Percentiles rank a stretch among this genome's conserved stretches.
Evolutionary conservation across 2,329 filamentous ascomycete genomes (phyloP).

Genomic region (Cladosporium sp.): DNA sequence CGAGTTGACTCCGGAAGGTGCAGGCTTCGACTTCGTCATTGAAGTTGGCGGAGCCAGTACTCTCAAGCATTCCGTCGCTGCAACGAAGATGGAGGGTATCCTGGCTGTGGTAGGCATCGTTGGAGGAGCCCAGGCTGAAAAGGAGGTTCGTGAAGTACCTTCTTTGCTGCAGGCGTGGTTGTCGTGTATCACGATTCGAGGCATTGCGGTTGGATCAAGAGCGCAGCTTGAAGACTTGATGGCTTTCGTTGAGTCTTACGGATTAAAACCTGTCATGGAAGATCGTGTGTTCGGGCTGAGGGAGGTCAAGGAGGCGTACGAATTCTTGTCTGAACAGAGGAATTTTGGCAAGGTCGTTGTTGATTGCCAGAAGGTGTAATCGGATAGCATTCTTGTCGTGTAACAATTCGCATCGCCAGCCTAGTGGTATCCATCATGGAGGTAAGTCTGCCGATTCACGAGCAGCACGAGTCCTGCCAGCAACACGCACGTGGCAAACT

Average conservation of each 20-base stretch:
- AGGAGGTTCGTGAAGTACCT: neutral
- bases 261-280: neutral
- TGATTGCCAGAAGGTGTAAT: neutral
- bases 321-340: neutral
- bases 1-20: neutral
- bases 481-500: neutral
- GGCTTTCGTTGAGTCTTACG: neutral
- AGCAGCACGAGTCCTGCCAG: neutral
- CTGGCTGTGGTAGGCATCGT: neutral
- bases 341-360: neutral
- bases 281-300: neutral
- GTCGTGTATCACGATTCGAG: neutral
- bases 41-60: neutral
- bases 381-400: too few species aligned
- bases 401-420: too few species aligned
- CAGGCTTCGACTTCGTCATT: neutral
- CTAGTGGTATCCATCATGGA: neutral
- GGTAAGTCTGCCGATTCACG: neutral
- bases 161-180: neutral
- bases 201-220: neutral
- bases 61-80: neutral
- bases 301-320: neutral
- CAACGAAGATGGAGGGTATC: neutral
- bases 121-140: neutral
- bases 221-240: neutral